phyloP scores from a whole-genome alignment of 2,329 filamentous ascomycete genomes.

The Alternaria angustiovoidea region DNA sequence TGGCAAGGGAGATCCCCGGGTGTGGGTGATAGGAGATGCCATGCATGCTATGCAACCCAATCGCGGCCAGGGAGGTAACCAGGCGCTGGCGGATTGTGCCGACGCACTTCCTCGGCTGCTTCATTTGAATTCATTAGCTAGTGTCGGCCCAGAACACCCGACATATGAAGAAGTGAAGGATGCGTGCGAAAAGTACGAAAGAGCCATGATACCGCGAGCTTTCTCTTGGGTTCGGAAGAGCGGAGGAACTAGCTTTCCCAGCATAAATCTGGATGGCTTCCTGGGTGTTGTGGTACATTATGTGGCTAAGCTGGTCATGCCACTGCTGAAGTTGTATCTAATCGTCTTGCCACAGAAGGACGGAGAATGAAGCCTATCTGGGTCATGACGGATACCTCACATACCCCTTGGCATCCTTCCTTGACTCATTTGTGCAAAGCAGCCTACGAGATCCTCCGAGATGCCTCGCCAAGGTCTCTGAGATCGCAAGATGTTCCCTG shows the following conservation, averaged over 20 bases:
- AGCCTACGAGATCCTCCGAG: background rate
- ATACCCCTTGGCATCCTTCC: background rate
- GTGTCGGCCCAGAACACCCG: background rate
- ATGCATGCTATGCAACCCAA: constrained; percentile 7
- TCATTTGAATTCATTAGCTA: background rate
- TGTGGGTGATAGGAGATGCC: constrained; percentile 5
- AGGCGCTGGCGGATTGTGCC: background rate
- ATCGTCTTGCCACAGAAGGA: background rate
- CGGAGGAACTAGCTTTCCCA: background rate
- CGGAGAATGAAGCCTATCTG: background rate
- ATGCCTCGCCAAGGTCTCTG: background rate
- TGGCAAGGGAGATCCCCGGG: background rate
- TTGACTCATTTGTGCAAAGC: background rate
- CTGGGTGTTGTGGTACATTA: background rate
- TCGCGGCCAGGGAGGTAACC: constrained; percentile 7
- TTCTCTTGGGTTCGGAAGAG: constrained; percentile 5
- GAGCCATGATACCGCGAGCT: constrained; percentile 1
- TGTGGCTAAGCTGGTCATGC: background rate
- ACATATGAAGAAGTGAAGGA: background rate
- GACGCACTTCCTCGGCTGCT: constrained; percentile 1
- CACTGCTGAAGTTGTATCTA: background rate
- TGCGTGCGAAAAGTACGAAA: background rate
- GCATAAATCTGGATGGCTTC: background rate
- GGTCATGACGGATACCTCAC: background rate
- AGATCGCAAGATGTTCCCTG: background rate